Evolutionary conservation across 2,329 filamentous ascomycete species (phyloP).

Genomic region (Neonectria ditissima): DNA sequence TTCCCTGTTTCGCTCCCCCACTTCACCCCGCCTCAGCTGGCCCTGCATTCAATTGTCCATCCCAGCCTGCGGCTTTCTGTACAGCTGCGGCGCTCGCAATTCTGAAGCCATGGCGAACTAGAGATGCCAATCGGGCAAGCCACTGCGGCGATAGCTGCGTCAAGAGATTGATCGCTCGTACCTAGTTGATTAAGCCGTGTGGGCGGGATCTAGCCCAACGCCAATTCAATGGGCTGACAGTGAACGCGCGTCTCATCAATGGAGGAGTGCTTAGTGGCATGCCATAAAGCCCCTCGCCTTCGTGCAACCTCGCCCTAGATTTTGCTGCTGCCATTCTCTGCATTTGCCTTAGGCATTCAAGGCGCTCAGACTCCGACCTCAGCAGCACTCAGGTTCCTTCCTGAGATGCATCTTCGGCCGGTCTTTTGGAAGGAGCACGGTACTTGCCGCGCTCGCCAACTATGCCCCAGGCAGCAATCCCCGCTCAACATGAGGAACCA

Average conservation of each 20-base stretch:
- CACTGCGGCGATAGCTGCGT: background rate
- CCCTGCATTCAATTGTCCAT: background rate
- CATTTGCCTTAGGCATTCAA: background rate
- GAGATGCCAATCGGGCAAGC: too few species aligned
- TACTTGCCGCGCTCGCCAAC: background rate
- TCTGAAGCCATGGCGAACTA: background rate
- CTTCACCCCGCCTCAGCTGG: background rate
- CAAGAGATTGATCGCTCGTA: background rate
- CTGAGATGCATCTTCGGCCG: background rate
- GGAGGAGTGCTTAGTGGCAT: slow-evolving; percentile 4
- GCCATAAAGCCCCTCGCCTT: background rate
- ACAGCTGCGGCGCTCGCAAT: background rate
- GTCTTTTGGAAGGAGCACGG: background rate
- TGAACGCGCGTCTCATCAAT: slow-evolving; percentile 18
- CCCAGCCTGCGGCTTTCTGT: background rate
- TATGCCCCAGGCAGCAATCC: slow-evolving; percentile 17
- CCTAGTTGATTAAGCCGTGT: slow-evolving; percentile 2
- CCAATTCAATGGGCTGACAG: background rate
- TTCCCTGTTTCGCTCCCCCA: background rate
- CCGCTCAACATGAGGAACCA: background rate
- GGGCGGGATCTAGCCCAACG: slow-evolving; percentile 4
- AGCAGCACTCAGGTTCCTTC: background rate
- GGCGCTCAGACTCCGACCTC: background rate
- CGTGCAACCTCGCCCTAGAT: too few species aligned
- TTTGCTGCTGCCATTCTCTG: background rate